Base-by-base conservation (phyloP, 192 early-diverging fungal genomes). In the Backusella mclennaniae region DNA sequence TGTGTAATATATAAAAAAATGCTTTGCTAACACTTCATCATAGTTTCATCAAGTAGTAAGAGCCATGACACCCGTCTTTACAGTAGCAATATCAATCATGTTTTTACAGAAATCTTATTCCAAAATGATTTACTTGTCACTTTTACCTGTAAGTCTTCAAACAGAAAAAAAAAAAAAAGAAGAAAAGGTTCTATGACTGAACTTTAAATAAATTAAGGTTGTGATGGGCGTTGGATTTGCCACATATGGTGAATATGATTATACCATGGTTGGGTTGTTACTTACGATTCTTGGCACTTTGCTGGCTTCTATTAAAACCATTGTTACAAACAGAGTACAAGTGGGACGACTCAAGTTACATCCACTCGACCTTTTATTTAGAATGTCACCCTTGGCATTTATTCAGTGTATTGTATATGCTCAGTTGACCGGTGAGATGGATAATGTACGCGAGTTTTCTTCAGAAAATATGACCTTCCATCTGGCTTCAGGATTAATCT, bases 41-140 rank as follows among this genome's bases (percentile, higher is more conserved):
- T 66, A 88, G 87, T 86, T 94, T 56, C 92, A 94, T 77, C 92
- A 94, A 87, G 85, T 91, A 11, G 85, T 92, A 1, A 84, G 92
- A 26, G 86, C 88, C 66, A 94, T 90, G 46, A 89, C 89, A 38
- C 91, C 91, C 0, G 84, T 89, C 7, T 89, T 92, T 56, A 92
- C 91, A 0, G 79, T 92, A 35, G 17, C 81, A 17, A 63, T 93
- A 11, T 84, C 87, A 8, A 76, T 76, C 11, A 35, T 86, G 42
- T 81, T 87, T 19, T 77, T 77, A 11, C 35, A 69, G 6, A 76
- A 80, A 19, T 69, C 71, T 69, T 85, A 84, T 44, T 78, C 85
- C 11, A 52, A 42, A 46, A 83, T 73, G 52, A 84, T 83, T 1
- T 86, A 88, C 52, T 35, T 77, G 11, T 85, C 84, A 31, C 76